Percentiles rank a stretch among this genome's conserved stretches.
phyloP scores from a whole-genome alignment of 1,284 basidiomycete genomes.

The Cryptococcus sp. region DNA sequence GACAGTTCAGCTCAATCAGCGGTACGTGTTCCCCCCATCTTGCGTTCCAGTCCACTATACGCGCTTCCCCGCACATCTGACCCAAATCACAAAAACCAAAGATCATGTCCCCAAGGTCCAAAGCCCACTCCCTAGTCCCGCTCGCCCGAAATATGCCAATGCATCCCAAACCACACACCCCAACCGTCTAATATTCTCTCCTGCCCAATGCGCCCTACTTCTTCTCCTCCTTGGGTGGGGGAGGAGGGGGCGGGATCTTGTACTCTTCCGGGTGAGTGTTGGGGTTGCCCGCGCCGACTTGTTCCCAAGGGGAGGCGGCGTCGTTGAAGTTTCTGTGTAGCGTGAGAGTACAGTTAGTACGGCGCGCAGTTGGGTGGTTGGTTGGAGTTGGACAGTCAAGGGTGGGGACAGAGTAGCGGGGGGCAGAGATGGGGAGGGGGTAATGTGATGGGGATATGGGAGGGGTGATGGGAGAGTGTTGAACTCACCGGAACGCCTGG shows the following conservation, averaged over 20 bases:
- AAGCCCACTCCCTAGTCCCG: too few relatives aligned
- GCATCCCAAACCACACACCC: neutral
- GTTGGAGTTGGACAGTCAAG: neutral
- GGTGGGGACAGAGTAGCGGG: too few relatives aligned
- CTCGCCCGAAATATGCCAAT: neutral
- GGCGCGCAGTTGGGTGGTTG: neutral
- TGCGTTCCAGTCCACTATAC: neutral
- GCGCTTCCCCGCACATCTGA: neutral
- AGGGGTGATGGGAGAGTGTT: neutral
- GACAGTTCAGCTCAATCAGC: too few relatives aligned
- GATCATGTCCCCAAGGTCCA: too few relatives aligned
- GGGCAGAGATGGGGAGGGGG: too few relatives aligned
- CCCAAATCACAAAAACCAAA: too few relatives aligned
- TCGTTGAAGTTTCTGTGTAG: conserved; percentile 84
- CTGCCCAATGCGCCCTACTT: conserved; percentile 19
- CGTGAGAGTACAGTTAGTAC: neutral
- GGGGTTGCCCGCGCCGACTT: conserved; percentile 73
- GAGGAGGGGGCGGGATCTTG: conserved; percentile 50
- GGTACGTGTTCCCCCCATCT: too few relatives aligned
- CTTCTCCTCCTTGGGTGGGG: conserved; percentile 47
- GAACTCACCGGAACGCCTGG: conserved; percentile 85
- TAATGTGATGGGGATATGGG: too few relatives aligned
- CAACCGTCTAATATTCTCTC: neutral
- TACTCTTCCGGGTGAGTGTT: conserved; percentile 41
- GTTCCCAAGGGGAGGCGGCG: conserved; percentile 88